Base-by-base conservation (phyloP, 2,329 filamentous ascomycete species). In the Nemania sp. region DNA sequence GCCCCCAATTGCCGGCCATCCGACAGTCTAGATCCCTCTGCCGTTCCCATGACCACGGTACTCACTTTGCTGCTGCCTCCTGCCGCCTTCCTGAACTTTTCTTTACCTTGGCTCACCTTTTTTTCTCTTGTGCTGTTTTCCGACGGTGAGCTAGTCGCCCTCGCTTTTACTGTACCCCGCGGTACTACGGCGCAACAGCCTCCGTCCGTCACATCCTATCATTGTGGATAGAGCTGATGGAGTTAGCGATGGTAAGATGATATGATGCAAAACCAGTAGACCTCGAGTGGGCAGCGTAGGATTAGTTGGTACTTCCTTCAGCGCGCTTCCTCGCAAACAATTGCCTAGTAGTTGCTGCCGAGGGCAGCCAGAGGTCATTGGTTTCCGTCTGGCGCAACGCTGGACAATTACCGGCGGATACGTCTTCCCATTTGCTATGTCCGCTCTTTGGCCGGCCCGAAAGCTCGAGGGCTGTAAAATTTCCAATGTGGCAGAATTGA, bases 41-140 rank as follows among this genome's bases (percentile, higher is more conserved):
- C 45, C 53, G 49, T 43, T 56, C 53, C 52, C 54, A 49, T 56
- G 56, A 56, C 49, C 40, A 36, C 36, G 49, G 53, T 49, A 53
- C 40, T 43, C 37, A 42, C 52, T 28, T 41, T 34, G 26, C 47
- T 57, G 44, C 24, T 15, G 51, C 45, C 44, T 52, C 19, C 23
- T 40, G 14, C 30, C 33, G 40, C 28, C 37, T 40, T 7, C n/a
- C 23, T 41, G 11, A 14, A 6, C 39, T 26, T 14, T 34, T 28
- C 12, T 49, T 42, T 47, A 34, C 46, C 47, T 46, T 34, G 37
- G 43, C 51, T 36, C 12, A 15, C n/a, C n/a, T 43, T 31, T 31
- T 36, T 43, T 37, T 46, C 30, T 20, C 33, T 44, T 37, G 28
- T 34, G 33, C 33, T 12, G 28, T 31, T 20, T n/a, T n/a, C n/a